phyloP scores from a whole-genome alignment of 2,329 filamentous ascomycete species.

The Trichophaea hybrida region DNA sequence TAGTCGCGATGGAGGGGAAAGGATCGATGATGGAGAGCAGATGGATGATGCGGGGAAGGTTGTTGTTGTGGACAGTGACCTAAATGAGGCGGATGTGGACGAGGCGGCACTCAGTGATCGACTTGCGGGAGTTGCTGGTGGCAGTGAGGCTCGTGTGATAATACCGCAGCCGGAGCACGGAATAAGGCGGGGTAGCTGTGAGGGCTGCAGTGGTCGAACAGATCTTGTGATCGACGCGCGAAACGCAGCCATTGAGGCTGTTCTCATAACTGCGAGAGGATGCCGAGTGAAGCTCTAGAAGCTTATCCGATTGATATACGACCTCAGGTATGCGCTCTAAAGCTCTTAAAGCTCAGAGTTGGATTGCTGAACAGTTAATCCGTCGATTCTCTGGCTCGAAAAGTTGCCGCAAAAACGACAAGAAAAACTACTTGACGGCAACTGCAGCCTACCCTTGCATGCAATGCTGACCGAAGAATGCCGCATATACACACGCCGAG shows the following conservation, averaged over 20 bases:
- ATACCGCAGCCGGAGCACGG: neutral
- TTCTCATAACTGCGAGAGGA: neutral
- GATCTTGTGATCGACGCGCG: conserved; percentile 1
- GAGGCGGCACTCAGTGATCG: neutral
- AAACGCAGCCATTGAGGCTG: neutral
- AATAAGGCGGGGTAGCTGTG: neutral
- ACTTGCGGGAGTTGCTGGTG: neutral
- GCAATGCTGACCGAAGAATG: too few species aligned
- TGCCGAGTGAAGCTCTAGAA: too few species aligned
- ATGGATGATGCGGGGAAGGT: conserved; percentile 4
- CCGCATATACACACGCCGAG: too few species aligned
- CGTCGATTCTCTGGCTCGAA: too few species aligned
- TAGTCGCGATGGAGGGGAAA: neutral
- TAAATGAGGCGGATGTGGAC: neutral
- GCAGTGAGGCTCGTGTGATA: neutral
- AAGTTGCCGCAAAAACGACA: too few species aligned
- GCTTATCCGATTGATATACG: too few species aligned
- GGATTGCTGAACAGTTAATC: too few species aligned
- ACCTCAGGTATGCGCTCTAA: too few species aligned
- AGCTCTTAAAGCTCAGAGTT: too few species aligned
- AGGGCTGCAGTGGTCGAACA: neutral
- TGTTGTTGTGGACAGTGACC: neutral
- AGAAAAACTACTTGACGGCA: too few species aligned
- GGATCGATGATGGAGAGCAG: neutral
- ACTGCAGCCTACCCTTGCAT: too few species aligned